Percentiles rank a stretch among this genome's conserved stretches.
These are phyloP conservation scores for Penicillium arizonense DNA, from an alignment of 495 filamentous ascomycete genomes.

Conservation along the genomic window DNA sequence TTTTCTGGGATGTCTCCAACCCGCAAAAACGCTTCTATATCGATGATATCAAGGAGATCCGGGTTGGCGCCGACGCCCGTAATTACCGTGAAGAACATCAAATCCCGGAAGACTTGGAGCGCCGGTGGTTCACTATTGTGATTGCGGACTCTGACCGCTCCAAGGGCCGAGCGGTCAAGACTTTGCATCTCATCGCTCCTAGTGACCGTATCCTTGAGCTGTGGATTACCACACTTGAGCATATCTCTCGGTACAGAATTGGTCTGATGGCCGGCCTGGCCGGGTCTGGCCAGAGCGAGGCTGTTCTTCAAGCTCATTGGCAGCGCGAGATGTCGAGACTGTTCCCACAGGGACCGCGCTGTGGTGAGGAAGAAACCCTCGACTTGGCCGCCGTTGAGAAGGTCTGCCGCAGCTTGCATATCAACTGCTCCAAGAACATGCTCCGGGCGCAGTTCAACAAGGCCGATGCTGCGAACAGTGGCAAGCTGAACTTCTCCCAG, in stretches of 20 bases:
- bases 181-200: conserved; percentile 79
- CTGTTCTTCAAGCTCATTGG: conserved; percentile 79
- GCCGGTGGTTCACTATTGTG: conserved; percentile 83
- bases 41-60: conserved; percentile 90
- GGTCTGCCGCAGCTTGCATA: conserved; percentile 83
- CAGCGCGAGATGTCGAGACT: conserved; percentile 76
- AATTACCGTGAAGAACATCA: conserved; percentile 86
- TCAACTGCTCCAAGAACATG: conserved; percentile 75
- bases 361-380: conserved; percentile 64
- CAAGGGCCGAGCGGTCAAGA: conserved; percentile 67
- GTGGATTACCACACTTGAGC: conserved; percentile 80
- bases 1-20: conserved; percentile 80
- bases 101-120: conserved; percentile 58
- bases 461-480: conserved; percentile 61
- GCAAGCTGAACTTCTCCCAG: conserved; percentile 67
- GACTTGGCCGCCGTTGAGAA: conserved; percentile 74
- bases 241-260: conserved; percentile 76
- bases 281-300: conserved; percentile 69
- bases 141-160: conserved; percentile 68
- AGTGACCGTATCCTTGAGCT: conserved; percentile 64
- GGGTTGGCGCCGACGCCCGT: conserved; percentile 77
- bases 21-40: conserved; percentile 83
- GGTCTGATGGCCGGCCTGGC: conserved; percentile 86
- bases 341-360: conserved; percentile 52
- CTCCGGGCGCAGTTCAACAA: conserved; percentile 72